Percentiles rank a stretch among this genome's conserved stretches.
Evolutionary conservation across 352 stramenopile genomes (phyloP).

Genomic region (Phytophthora boehmeriae): DNA sequence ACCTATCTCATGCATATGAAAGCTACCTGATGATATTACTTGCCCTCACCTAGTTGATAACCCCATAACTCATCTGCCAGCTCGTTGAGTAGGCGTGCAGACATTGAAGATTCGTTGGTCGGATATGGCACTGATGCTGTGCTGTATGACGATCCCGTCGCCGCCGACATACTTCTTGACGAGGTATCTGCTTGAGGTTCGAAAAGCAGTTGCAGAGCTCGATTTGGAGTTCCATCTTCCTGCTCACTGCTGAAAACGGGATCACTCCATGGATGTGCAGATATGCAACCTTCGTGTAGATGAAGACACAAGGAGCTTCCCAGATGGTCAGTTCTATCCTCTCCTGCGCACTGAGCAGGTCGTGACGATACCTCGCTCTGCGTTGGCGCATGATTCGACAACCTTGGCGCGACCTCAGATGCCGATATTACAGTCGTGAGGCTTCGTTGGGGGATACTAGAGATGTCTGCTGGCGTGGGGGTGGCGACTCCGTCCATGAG

Average conservation of each 20-base stretch:
- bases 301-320: too few relatives aligned
- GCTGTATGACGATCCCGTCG: conserved; percentile 6
- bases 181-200: neutral
- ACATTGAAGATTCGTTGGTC: conserved; percentile 8
- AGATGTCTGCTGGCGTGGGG: neutral
- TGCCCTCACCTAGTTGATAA: conserved; percentile 2
- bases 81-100: conserved; percentile 13
- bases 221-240: neutral
- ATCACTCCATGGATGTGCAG: neutral
- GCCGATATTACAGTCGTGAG: neutral
- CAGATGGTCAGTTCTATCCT: too few relatives aligned
- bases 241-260: too few relatives aligned
- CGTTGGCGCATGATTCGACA: neutral
- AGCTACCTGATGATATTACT: neutral
- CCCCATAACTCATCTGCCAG: conserved; percentile 16
- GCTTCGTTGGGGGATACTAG: neutral
- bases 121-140: neutral
- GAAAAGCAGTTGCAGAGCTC: conserved; percentile 13
- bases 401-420: neutral
- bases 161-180: neutral
- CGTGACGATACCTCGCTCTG: too few relatives aligned
- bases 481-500: conserved; percentile 10
- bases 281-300: neutral
- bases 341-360: too few relatives aligned
- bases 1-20: neutral